phyloP scores from a whole-genome alignment of 2,329 filamentous ascomycete species.

The Bipolaris oryzae region DNA sequence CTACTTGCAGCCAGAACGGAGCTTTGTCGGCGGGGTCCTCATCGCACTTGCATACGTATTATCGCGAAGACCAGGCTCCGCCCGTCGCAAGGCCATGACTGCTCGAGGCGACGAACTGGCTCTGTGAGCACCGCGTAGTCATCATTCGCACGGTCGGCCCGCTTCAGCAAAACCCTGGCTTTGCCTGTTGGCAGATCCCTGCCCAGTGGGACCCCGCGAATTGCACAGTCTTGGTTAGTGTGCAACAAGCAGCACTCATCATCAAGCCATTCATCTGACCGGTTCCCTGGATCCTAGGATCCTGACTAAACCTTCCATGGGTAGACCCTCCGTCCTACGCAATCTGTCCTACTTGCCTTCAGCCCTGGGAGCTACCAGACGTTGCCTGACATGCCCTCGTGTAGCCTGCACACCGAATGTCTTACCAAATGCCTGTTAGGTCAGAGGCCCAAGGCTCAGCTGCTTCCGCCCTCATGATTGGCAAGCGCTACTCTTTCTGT shows the following conservation, averaged over 20 bases:
- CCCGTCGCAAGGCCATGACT: slow-evolving; percentile 6
- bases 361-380: slow-evolving; percentile 9
- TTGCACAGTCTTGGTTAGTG: slow-evolving; percentile 4
- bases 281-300: neutral
- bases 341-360: slow-evolving; percentile 15
- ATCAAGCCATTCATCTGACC: slow-evolving; percentile 9
- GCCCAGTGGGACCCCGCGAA: slow-evolving; percentile 10
- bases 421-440: slow-evolving; percentile 9
- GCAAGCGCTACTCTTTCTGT: slow-evolving; percentile 26
- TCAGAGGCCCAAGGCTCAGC: slow-evolving; percentile 18
- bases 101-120: slow-evolving; percentile 1
- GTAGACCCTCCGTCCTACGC: slow-evolving; percentile 11
- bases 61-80: neutral
- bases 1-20: neutral
- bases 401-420: slow-evolving; percentile 9
- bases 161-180: slow-evolving; percentile 6
- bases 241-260: neutral
- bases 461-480: slow-evolving; percentile 3
- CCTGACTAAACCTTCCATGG: slow-evolving; percentile 1
- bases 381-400: slow-evolving; percentile 14
- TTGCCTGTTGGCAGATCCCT: neutral
- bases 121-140: neutral
- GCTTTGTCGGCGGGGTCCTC: neutral
- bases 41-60: neutral
- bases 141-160: slow-evolving; percentile 7